Base-by-base conservation (phyloP, 2,329 filamentous ascomycete species). In the Tolypocladium ovalisporum region DNA sequence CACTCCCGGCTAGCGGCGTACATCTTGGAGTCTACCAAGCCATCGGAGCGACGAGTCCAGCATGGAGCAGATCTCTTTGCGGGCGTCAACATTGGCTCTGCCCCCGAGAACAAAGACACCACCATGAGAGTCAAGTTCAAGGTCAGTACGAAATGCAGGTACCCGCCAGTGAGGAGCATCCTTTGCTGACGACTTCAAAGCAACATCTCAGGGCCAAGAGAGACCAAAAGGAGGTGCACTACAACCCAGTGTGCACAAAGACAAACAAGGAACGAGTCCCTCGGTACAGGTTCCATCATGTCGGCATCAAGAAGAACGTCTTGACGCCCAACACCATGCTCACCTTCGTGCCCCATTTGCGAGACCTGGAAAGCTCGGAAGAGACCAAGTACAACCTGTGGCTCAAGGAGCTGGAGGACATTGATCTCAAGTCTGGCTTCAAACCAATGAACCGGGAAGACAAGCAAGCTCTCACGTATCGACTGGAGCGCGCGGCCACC, bases 311-410 rank as follows among this genome's bases (percentile, higher is more conserved):
- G 64, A 82, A 80, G 65, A 84, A 84, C 57, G 77, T 84, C 39
- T 72, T 84, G 35, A 81, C 81, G 0, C 80, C 81, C 4, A 82
- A 83, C 63, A 83, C 81, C 1, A 80, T 81, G 73, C 72, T 84
- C 56, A 82, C 79, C 36, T 84, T 83, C 64, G 79, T 84, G 17
- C 82, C 82, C 17, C 80, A 84, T 66, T 68, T 84, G 54, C 76
- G 79, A 56, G 82, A 85, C 60, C 70, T 84, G 34, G 77, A 80
- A 52, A 77, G 77, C 29, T 76, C 76, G n/a, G 80, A 83, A 63
- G 81, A 83, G 63, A 71, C 73, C 17, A 75, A 78, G 59, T 83
- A 83, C 63, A 76, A 78, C 57, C 68, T 75, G 22, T 84, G 81
- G 80, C 74, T 84, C 15, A 75, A 79, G 60, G 79, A 83, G 62